These are phyloP conservation scores for Nakazawaea holstii DNA, from an alignment of 805 yeast genomes.

Conservation along the genomic window DNA sequence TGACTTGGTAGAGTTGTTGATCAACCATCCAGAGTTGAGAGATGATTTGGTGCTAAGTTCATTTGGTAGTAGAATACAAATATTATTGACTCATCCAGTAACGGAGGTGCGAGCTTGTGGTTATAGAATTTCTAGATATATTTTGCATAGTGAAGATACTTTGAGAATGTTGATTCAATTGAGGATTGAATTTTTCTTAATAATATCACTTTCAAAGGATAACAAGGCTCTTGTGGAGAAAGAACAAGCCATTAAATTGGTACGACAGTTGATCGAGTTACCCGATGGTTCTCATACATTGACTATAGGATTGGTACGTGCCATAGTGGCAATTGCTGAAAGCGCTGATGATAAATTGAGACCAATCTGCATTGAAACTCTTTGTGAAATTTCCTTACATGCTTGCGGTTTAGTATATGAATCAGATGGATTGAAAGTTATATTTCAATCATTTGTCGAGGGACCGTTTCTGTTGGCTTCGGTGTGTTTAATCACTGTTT, in stretches of 20 bases:
- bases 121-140: slow-evolving; percentile 64
- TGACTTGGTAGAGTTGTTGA: slow-evolving; percentile 53
- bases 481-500: slow-evolving; percentile 20
- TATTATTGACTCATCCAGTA: slow-evolving; percentile 50
- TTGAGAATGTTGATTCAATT: slow-evolving; percentile 46
- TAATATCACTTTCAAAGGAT: slow-evolving; percentile 60
- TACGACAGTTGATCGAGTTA: slow-evolving; percentile 56
- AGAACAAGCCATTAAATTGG: slow-evolving; percentile 68
- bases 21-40: slow-evolving; percentile 52
- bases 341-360: slow-evolving; percentile 46
- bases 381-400: slow-evolving; percentile 44
- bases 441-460: slow-evolving; percentile 45
- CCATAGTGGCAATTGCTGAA: slow-evolving; percentile 61
- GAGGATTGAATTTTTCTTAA: slow-evolving; percentile 57
- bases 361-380: slow-evolving; percentile 44
- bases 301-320: slow-evolving; percentile 59
- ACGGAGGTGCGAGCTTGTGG: slow-evolving; percentile 71
- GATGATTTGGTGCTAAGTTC: slow-evolving; percentile 58
- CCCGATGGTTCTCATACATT: slow-evolving; percentile 47
- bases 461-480: slow-evolving; percentile 44
- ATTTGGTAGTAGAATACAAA: slow-evolving; percentile 53
- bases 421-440: slow-evolving; percentile 38
- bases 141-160: slow-evolving; percentile 51
- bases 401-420: slow-evolving; percentile 36
- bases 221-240: slow-evolving; percentile 54